Percentiles rank a stretch among this genome's conserved stretches.
phyloP scores from a whole-genome alignment of 2,329 filamentous ascomycete genomes.

The Basipetospora chlamydospora region DNA sequence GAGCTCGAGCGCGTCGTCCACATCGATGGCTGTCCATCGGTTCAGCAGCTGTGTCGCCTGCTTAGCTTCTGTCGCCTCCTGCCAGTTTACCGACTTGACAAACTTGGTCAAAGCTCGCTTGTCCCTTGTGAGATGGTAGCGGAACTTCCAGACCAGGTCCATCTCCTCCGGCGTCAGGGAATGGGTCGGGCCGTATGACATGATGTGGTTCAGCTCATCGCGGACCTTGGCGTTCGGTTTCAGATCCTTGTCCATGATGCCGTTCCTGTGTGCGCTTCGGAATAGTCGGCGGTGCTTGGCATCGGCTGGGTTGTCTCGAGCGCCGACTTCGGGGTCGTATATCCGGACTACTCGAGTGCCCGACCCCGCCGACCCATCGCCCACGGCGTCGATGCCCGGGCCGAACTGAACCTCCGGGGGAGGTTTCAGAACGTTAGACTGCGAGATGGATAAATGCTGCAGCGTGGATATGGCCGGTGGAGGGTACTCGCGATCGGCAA shows the following conservation, averaged over 20 bases:
- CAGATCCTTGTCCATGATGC: conserved; percentile 85
- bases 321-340: conserved; percentile 85
- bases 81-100: conserved; percentile 95
- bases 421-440: conserved; percentile 60
- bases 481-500: conserved; percentile 85
- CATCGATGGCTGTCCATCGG: conserved; percentile 92
- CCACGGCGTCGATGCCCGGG: conserved; percentile 67
- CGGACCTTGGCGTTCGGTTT: conserved; percentile 93
- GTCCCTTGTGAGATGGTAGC: conserved; percentile 84
- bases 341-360: conserved; percentile 60
- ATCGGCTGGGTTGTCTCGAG: conserved; percentile 84
- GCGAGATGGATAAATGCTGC: conserved; percentile 32
- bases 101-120: conserved; percentile 92
- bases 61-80: conserved; percentile 66
- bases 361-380: conserved; percentile 28
- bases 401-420: conserved; percentile 82
- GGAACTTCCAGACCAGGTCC: conserved; percentile 93
- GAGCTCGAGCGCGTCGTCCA: conserved; percentile 89
- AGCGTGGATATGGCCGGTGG: conserved; percentile 69
- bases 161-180: conserved; percentile 80
- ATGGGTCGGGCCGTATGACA: conserved; percentile 87
- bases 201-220: conserved; percentile 81
- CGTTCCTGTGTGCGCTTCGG: conserved; percentile 76
- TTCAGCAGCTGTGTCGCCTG: conserved; percentile 81
- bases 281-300: conserved; percentile 87